Evolutionary conservation across 2,329 filamentous ascomycete species (phyloP).

Genomic region (Claviceps lovelessii): DNA sequence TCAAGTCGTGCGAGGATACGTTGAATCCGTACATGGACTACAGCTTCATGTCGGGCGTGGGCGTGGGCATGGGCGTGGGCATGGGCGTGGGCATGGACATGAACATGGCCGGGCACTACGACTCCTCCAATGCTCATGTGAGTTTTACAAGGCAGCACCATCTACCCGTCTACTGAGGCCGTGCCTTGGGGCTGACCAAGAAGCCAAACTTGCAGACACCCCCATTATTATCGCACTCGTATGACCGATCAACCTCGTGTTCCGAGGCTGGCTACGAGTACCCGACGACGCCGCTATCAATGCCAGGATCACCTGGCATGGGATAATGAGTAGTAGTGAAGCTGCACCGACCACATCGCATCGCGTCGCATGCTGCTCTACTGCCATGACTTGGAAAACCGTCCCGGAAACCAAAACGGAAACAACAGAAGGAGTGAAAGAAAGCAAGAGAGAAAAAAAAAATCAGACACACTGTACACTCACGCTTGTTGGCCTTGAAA

Average conservation of each 20-base stretch:
- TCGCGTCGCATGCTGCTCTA: not conserved
- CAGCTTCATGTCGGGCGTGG: constrained; percentile 48
- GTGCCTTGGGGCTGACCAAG: constrained; percentile 31
- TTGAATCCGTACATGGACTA: constrained; percentile 56
- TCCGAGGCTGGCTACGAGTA: constrained; percentile 49
- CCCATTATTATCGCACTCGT: constrained; percentile 60
- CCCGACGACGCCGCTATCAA: constrained; percentile 58
- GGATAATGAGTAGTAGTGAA: constrained; percentile 13
- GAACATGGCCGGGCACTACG: constrained; percentile 45
- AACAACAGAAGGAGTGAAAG: no score
- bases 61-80: constrained; percentile 51
- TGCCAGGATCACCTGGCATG: constrained; percentile 52
- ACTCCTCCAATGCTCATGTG: constrained; percentile 61
- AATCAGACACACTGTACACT: not conserved
- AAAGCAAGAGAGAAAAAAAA: not conserved
- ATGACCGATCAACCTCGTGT: constrained; percentile 50
- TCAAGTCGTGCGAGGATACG: constrained; percentile 38
- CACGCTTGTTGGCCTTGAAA: not conserved
- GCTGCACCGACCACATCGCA: not conserved
- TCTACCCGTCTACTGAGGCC: constrained; percentile 25
- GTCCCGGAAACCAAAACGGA: no score
- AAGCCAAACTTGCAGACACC: constrained; percentile 45
- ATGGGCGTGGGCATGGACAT: constrained; percentile 56
- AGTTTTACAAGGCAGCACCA: constrained; percentile 34
- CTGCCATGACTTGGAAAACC: no score